phyloP scores from a whole-genome alignment of 75 land plant genomes.

The Selaginella moellendorffii region DNA sequence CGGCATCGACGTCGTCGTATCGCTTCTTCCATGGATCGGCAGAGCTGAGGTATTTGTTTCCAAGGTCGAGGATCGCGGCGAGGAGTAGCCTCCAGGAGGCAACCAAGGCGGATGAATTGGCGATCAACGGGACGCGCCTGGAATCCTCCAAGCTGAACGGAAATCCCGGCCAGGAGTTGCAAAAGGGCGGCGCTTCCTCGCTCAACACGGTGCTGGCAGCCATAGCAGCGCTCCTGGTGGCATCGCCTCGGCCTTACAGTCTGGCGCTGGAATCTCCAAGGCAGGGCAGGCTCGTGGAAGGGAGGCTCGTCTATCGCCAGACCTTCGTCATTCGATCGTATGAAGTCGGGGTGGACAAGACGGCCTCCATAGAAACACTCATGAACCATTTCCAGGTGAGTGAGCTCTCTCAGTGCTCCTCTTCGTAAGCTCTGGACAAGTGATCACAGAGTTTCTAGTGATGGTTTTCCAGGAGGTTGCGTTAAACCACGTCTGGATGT shows the following conservation, averaged over 20 bases:
- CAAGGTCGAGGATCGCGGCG: background rate
- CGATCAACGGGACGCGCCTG: background rate
- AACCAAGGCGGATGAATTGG: background rate
- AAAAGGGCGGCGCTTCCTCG: background rate
- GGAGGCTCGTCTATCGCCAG: background rate
- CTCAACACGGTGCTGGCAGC: background rate
- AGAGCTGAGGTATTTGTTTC: background rate
- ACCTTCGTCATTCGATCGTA: background rate
- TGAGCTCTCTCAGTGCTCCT: background rate
- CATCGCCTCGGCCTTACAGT: no score
- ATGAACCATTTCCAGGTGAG: background rate
- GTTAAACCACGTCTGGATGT: conserved; percentile 59
- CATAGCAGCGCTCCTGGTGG: background rate
- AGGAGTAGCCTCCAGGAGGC: background rate
- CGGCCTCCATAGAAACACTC: background rate
- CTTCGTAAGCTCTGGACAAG: no score
- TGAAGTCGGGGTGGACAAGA: background rate
- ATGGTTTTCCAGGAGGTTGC: conserved; percentile 41
- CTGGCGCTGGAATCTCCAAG: no score
- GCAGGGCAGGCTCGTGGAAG: conserved; percentile 4
- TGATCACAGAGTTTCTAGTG: background rate
- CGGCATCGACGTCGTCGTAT: background rate
- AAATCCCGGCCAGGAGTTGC: background rate
- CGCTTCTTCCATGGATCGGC: no score
- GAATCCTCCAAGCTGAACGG: background rate